Conservation (phyloP, 768 basidiomycete species). For the Russula virescens region DNA sequence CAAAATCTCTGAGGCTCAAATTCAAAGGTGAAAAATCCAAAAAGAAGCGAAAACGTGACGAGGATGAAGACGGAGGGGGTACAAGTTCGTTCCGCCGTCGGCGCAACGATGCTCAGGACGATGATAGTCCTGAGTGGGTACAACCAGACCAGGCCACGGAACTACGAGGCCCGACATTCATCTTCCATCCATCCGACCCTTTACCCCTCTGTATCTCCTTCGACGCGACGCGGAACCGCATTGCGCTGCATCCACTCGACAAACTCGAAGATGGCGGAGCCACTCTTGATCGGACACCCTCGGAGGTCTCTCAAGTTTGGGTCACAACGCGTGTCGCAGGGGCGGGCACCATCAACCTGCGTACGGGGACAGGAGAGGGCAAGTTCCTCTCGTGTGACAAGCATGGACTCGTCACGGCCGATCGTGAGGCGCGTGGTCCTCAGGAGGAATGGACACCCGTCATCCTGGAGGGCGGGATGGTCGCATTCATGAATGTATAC, state of each 20-base stretch:
- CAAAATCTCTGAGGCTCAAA: constrained; percentile 50
- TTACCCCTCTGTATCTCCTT: constrained; percentile 71
- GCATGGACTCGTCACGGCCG: constrained; percentile 76
- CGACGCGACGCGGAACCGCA: constrained; percentile 66
- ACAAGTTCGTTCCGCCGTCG: constrained; percentile 39
- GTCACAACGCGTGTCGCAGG: constrained; percentile 84
- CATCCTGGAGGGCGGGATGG: constrained; percentile 76
- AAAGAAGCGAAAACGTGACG: constrained; percentile 74
- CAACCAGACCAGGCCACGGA: constrained; percentile 63
- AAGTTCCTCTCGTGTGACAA: constrained; percentile 88
- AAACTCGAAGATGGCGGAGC: constrained; percentile 49
- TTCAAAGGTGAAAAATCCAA: constrained; percentile 86
- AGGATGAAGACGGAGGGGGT: constrained; percentile 41
- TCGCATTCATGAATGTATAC: constrained; percentile 82
- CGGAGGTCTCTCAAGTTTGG: constrained; percentile 88
- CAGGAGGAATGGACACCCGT: constrained; percentile 94
- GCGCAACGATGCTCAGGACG: constrained; percentile 50
- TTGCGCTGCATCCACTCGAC: constrained; percentile 60
- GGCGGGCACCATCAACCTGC: constrained; percentile 75
- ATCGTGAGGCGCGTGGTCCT: constrained; percentile 84
- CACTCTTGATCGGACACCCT: constrained; percentile 63
- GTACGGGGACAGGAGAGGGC: constrained; percentile 81
- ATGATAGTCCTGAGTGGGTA: constrained; percentile 74
- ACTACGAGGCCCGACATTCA: constrained; percentile 84
- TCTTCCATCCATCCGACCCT: constrained; percentile 77